A percentile compares a stretch with the other conserved stretches of the same genome.
phyloP scores from a whole-genome alignment of 148 eudicot genomes.

The Pharnaceum exiguum region DNA sequence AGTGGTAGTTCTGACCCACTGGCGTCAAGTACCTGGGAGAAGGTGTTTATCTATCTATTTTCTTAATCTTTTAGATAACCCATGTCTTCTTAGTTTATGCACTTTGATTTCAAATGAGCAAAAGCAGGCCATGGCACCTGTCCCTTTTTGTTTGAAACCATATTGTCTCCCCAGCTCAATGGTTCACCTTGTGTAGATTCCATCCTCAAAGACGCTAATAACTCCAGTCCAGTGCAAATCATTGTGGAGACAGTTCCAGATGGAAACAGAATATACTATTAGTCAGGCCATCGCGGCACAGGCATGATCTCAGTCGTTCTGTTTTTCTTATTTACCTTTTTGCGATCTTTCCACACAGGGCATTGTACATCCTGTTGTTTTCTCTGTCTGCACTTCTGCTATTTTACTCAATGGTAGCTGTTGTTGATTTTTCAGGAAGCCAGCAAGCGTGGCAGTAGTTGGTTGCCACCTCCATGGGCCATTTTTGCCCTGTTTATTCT shows the following conservation, averaged over 20 bases:
- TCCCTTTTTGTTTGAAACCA: background rate
- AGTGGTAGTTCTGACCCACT: constrained; percentile 63
- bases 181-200: constrained; percentile 42
- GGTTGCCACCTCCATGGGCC: constrained; percentile 99
- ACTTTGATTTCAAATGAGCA: no score
- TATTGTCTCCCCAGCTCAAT: background rate
- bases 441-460: constrained; percentile 82
- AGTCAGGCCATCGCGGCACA: constrained; percentile 97
- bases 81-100: no score
- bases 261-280: constrained; percentile 92
- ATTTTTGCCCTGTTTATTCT: constrained; percentile 70
- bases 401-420: constrained; percentile 1
- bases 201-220: constrained; percentile 76
- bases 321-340: background rate
- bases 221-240: constrained; percentile 97
- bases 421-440: constrained; percentile 73
- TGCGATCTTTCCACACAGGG: no score
- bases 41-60: constrained; percentile 36
- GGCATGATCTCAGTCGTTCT: constrained; percentile 37
- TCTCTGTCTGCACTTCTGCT: background rate
- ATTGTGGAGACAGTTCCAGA: constrained; percentile 88
- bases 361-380: no score
- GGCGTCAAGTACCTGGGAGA: constrained; percentile 96
- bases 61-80: no score
- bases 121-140: no score